phyloP scores from a whole-genome alignment of 2,329 filamentous ascomycete genomes.

The Arthrobotrys conoides region DNA sequence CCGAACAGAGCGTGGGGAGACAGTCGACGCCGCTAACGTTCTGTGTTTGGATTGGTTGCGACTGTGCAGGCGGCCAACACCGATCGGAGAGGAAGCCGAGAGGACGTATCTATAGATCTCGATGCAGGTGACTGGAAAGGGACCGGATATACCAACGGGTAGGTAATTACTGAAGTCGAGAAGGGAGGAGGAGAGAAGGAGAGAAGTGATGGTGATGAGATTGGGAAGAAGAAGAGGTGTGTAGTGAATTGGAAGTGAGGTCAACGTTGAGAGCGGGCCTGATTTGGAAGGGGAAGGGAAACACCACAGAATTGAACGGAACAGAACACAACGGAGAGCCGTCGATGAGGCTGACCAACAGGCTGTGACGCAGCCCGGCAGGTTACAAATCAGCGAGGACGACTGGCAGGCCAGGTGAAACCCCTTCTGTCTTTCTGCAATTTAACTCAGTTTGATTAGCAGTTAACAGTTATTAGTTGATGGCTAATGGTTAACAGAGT shows the following conservation, averaged over 20 bases:
- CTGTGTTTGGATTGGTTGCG: conserved; percentile 37
- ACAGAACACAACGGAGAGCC: conserved; percentile 4
- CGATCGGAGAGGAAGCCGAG: conserved; percentile 44
- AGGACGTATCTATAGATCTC: conserved; percentile 2
- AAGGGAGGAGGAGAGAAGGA: background rate
- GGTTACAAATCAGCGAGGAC: background rate
- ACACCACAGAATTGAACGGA: no score
- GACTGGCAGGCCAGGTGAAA: no score
- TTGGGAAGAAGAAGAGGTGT: background rate
- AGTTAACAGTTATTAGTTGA: conserved; percentile 11
- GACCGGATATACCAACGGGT: background rate
- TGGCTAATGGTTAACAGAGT: no score
- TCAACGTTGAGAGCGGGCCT: conserved; percentile 43
- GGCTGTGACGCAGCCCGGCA: conserved; percentile 9
- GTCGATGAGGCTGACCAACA: conserved; percentile 53
- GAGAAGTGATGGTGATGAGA: background rate
- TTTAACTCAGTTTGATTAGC: background rate
- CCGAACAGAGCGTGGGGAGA: conserved; percentile 30
- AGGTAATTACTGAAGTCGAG: background rate
- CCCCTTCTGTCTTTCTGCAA: background rate
- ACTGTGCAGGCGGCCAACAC: conserved; percentile 41
- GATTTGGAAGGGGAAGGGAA: conserved; percentile 15
- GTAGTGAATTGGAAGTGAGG: conserved; percentile 14
- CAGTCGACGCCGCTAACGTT: conserved; percentile 26
- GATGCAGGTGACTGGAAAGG: conserved; percentile 8